Evolutionary conservation across 495 filamentous ascomycete genomes (phyloP).

Genomic region (Rostrohypoxylon terebratum): DNA sequence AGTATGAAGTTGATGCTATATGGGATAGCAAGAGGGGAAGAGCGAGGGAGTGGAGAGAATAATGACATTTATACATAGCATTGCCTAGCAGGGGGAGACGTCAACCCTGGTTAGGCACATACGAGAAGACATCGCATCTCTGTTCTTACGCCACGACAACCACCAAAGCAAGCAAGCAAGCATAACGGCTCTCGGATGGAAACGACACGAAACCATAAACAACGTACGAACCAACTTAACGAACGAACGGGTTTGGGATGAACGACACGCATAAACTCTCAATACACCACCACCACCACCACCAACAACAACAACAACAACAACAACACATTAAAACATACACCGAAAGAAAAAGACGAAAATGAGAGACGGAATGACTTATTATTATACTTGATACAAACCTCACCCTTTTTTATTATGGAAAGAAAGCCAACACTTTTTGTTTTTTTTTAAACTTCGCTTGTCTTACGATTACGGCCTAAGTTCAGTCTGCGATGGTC

Average conservation of each 20-base stretch:
- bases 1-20: background rate
- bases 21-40: background rate
- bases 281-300: background rate
- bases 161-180: background rate
- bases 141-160: background rate
- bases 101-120: background rate
- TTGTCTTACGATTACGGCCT: conserved; percentile 3
- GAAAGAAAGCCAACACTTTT: background rate
- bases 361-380: background rate
- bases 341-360: background rate
- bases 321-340: background rate
- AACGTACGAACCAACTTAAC: background rate
- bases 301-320: background rate
- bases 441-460: background rate
- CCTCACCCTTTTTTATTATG: background rate
- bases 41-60: background rate
- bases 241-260: background rate
- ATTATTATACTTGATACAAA: background rate
- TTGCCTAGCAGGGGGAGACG: background rate
- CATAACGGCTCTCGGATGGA: background rate
- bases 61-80: background rate
- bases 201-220: background rate
- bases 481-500: conserved; percentile 1
- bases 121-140: background rate
- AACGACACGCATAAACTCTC: background rate